Percentiles rank a stretch among this genome's conserved stretches.
Conservation (phyloP, 306 rosid genomes). For the Vachellia pachyceras region DNA sequence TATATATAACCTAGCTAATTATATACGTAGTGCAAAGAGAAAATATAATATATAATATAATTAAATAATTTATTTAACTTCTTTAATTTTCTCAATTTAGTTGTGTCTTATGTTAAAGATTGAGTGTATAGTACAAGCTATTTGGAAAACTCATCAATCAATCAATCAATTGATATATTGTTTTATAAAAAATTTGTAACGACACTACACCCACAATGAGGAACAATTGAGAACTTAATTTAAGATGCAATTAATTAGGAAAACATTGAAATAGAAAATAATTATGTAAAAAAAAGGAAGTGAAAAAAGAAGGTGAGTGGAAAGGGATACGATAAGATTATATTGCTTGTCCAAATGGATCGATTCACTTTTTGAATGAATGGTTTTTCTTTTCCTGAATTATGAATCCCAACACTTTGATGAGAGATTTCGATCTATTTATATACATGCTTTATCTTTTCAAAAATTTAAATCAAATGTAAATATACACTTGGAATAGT, state of each 20-base stretch:
- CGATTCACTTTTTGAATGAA: neutral
- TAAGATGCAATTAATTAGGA: neutral
- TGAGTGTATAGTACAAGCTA: no score
- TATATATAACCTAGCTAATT: no score
- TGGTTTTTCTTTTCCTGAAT: neutral
- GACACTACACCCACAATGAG: neutral
- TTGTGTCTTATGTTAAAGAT: no score
- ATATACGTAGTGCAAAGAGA: no score
- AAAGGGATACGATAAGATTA: constrained; percentile 4
- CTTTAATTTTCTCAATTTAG: no score
- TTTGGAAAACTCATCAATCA: no score
- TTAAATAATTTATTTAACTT: no score
- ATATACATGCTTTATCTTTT: neutral
- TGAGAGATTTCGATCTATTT: neutral
- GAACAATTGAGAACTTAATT: neutral
- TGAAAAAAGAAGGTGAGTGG: neutral
- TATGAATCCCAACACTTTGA: neutral
- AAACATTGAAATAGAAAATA: neutral
- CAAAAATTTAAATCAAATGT: neutral
- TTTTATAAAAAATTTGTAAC: no score
- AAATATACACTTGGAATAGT: neutral
- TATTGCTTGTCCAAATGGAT: constrained; percentile 18
- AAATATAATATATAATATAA: no score
- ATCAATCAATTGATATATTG: neutral
- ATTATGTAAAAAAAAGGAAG: neutral